Evolutionary conservation across 1,139 yeast species (phyloP), one percentile per base, ranked within the genome.

Genomic region (Tardiomyces blankii): DNA sequence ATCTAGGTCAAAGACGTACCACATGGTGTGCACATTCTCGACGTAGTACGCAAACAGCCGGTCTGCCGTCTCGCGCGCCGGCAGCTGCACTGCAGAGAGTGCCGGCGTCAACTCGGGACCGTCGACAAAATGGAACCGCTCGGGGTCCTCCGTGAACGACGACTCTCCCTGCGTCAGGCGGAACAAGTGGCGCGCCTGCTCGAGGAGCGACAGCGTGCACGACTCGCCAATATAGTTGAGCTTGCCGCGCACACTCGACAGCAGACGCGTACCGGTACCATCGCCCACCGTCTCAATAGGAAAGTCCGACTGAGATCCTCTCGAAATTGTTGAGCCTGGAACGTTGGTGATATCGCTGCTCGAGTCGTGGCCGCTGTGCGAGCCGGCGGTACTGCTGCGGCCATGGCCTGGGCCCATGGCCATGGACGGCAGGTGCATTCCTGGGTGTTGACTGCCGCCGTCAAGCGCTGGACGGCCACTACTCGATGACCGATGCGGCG

Each of bases 1-100:
- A 7, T 58, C 57, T 54, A 63, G 59, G 44, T 69, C 68, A 49
- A 70, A 56, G 3, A 70, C 57, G 46, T 67, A 68, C 42, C 59
- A 58, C 13, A 61, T 48, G 40, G 65, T 63, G 50, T 69, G 70
- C 18, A 68, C 56, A 47, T 67, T 65, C 41, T 58, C 56, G 38
- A 59, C 55, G 48, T 62, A 70, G 1, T 59, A 53, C 7, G 55
- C 51, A 16, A 69, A 50, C 11, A 67, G 54, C 32, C 57, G 61
- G 30, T 56, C 55, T 0, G 67, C 52, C 44, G 63, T 58, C 2
- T 43, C 32, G 30, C 54, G 45, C 3, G 59, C 55, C 4, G 73
- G 68, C 28, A 70, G 50, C 35, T 54, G 59, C 4, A 52, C 49
- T 1, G 59, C 56, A 1, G 46, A 43, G 7, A 51, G 50, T 4